Evolutionary conservation across 495 filamentous ascomycete genomes (phyloP), one percentile per base, ranked within the genome.

Genomic region (Penicillium silybi): DNA sequence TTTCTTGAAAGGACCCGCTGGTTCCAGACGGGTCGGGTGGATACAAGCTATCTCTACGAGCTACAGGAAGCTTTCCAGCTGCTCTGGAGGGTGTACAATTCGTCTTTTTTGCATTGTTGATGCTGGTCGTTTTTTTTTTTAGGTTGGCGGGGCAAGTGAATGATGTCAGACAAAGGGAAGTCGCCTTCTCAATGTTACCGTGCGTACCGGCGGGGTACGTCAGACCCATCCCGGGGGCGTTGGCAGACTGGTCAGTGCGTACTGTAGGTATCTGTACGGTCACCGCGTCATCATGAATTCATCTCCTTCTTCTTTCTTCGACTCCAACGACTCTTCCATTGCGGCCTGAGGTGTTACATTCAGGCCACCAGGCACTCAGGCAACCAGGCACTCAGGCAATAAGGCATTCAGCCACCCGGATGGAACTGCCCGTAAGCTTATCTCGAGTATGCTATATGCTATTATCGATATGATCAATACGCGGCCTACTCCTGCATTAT

Each of bases 111-210:
- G 4, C 22, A 18, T 49, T 4, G 16, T 51, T 41, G 25, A 15
- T 35, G 25, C 7, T 45, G 38, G 0, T 39, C 1, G 5, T 9
- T 32, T 29, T 46, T 56, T 61, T 57, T 52, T 54, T 53, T n/a
- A n/a, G n/a, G 48, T 52, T 61, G 61, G 63, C 47, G 61, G 63
- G 63, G 63, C 56, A 59, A 19, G 18, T 45, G 53, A 26, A 59
- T 66, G 60, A 66, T 63, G 63, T 39, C 37, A 39, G 56, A 49
- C n/a, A n/a, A 57, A 56, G 53, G 52, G 53, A 49, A 6, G 25
- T 19, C 17, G 25, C 19, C 17, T 0, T 25, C 29, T 15, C 27
- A 43, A 26, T 29, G 48, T 46, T 18, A 56, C 37, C 17, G 3
- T 20, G 6, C 29, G 46, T 54, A 46, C 29, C 25, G 18, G 23